Evolutionary conservation across 768 basidiomycete species (phyloP).

Genomic region (Panaeolus cyanescens): DNA sequence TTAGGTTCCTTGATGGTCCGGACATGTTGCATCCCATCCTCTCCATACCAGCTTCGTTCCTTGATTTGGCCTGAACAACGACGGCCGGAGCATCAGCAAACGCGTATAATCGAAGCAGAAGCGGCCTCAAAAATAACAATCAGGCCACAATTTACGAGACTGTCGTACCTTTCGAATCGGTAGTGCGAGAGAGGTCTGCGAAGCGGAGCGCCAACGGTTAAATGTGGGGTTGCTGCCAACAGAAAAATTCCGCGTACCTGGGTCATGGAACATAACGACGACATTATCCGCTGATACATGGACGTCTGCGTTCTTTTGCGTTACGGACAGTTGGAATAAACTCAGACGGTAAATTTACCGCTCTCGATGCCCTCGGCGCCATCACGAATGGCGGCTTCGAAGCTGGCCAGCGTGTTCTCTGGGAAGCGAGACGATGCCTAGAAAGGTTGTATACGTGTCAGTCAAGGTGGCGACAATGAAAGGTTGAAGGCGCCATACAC

Average conservation of each 20-base stretch:
- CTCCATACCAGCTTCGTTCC: constrained; percentile 72
- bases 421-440: constrained; percentile 87
- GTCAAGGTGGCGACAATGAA: neutral
- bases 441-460: constrained; percentile 2
- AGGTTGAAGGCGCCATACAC: constrained; percentile 32
- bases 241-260: constrained; percentile 44
- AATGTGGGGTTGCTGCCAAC: constrained; percentile 12
- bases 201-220: constrained; percentile 6
- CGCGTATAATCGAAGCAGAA: constrained; percentile 7
- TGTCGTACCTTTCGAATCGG: constrained; percentile 66
- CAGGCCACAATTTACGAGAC: neutral
- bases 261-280: constrained; percentile 96
- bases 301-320: constrained; percentile 81
- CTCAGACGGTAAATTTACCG: constrained; percentile 65
- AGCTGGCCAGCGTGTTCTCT: constrained; percentile 95
- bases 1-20: constrained; percentile 78
- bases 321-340: constrained; percentile 45
- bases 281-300: constrained; percentile 88
- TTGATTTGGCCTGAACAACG: constrained; percentile 59
- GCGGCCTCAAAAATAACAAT: constrained; percentile 16
- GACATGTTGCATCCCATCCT: constrained; percentile 73
- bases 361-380: constrained; percentile 97
- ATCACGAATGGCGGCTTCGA: constrained; percentile 92
- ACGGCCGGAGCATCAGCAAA: constrained; percentile 19
- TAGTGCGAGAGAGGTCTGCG: constrained; percentile 75